A percentile compares a stretch with the other conserved stretches of the same genome.
Evolutionary conservation across 1,284 basidiomycete species (phyloP).

Genomic region (Heterobasidion occidentale): DNA sequence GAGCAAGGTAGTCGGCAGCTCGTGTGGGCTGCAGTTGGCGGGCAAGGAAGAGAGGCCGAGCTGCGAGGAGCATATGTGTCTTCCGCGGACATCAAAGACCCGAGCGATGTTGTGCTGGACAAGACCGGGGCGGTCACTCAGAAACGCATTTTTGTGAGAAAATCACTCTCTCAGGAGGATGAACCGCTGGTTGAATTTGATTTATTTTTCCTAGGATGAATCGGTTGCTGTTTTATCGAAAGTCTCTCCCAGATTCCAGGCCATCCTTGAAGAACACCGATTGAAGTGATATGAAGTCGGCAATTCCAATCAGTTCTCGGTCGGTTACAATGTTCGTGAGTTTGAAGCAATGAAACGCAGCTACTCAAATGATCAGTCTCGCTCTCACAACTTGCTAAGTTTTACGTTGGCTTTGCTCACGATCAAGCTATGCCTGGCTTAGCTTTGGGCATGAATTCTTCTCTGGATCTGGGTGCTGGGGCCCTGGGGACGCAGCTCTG

Average conservation of each 20-base stretch:
- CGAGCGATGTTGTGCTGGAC: slow-evolving; percentile 37
- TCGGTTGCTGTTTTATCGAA: background rate
- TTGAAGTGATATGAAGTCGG: background rate
- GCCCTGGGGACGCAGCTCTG: too few relatives aligned
- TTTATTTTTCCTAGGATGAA: background rate
- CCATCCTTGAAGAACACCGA: background rate
- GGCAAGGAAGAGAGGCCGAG: slow-evolving; percentile 11
- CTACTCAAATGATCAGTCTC: too few relatives aligned
- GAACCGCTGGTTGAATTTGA: background rate
- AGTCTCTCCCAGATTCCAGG: background rate
- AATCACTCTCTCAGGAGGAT: background rate
- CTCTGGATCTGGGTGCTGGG: too few relatives aligned
- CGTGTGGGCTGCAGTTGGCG: slow-evolving; percentile 31
- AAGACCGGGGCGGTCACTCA: slow-evolving; percentile 30
- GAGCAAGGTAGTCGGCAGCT: slow-evolving; percentile 36
- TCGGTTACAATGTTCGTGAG: too few relatives aligned
- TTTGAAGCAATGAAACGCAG: too few relatives aligned
- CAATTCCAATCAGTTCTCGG: too few relatives aligned
- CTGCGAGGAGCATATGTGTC: slow-evolving; percentile 32
- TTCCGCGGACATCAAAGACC: slow-evolving; percentile 22
- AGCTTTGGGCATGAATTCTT: too few relatives aligned
- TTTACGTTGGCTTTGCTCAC: too few relatives aligned
- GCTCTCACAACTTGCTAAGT: too few relatives aligned
- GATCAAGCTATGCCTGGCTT: too few relatives aligned
- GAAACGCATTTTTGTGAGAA: slow-evolving; percentile 32